Evolutionary conservation across 2,329 filamentous ascomycete species (phyloP), one percentile per base, ranked within the genome.

Genomic region (Dothideomycetes sp.): DNA sequence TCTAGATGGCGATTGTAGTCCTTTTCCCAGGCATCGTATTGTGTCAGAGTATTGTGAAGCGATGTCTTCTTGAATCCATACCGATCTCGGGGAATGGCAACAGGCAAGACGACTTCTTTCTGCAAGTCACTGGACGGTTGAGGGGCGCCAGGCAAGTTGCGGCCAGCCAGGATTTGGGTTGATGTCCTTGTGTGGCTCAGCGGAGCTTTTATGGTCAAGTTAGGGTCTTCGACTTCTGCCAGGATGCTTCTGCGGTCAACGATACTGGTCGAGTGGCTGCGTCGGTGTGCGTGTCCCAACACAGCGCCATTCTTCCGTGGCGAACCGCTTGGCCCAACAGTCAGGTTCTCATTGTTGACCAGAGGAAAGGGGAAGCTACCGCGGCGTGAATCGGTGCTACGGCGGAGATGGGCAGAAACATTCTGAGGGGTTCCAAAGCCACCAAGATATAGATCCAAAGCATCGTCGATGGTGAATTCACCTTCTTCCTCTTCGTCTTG

Each of bases 41-140:
- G 23, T 12, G 28, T 9, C 16, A 37, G 20, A 56, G 93, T 94
- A 56, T 88, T 74, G 44, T 82, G 72, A 15, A 80, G 64, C 28
- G 80, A 89, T 25, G 77, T 74, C 59, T 95, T 96, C 50, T 86
- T 84, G 66, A 96, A 96, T 3, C 89, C 89, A 54, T 95, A 94
- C 12, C 84, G 76, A 59, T 95, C 88, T 40, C 87, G 78, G 24
- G 64, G 62, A 4, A n/a, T n/a, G n/a, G n/a, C n/a, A n/a, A 63
- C 54, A 10, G 57, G 33, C 27, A n/a, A n/a, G n/a, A n/a, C n/a
- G n/a, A n/a, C n/a, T n/a, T n/a, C n/a, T n/a, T n/a, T n/a, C 31
- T 32, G 12, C 33, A 35, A 3, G 39, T 23, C 8, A 17, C 12
- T 32, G 9, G 17, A 20, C 12, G 15, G 19, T 19, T 22, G 19